Base-by-base conservation (phyloP, 495 filamentous ascomycete genomes). In the Lasiosphaeriaceae sp. region DNA sequence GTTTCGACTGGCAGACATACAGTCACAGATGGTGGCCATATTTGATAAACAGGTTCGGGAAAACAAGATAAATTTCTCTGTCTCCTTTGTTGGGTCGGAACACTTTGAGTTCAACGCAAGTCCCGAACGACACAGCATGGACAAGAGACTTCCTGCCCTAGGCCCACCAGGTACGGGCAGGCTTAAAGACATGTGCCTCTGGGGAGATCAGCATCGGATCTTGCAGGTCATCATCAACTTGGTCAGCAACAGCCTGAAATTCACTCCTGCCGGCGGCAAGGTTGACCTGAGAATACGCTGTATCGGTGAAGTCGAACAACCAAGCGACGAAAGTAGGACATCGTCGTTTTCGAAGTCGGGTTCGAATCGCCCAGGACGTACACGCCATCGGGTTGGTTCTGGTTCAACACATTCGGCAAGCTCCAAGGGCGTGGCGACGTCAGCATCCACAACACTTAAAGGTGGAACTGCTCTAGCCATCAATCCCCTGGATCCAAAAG, bases 141-240 rank as follows among this genome's bases (percentile, higher is more conserved):
- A 71, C 47, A 64, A 65, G 65, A 72, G 64, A 48, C 74, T 74
- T 31, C 72, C 69, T 19, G 77, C 73, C 2, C 73, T 84, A 37
- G 84, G 85, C 2, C 85, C 86, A 1, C 70, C 74, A 21, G 86
- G 87, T 11, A 76, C 79, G 7, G 86, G 81, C 20, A 77, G 83
- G 34, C 62, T 92, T 34, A 88, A 86, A 64, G 87, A 93, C 56
- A 80, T 81, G 77, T 77, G 86, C 48, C 76, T 96, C 4, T 93
- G 89, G 86, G 92, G 92, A n/a, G 92, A 96, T 64, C 87, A 91
- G 58, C 89, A 96, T 62, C 80, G 92, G 24, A 90, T 96, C 29
- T 71, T 95, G 12, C 91, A 96, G 64, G 87, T 95, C 26, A 80
- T 96, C 46, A 96, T 96, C 74, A 97, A 97, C 65, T 78, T 97